A percentile compares a stretch with the other conserved stretches of the same genome.
Evolutionary conservation across 2,329 filamentous ascomycete genomes (phyloP).

Genomic region (Trichoderma endophyticum): DNA sequence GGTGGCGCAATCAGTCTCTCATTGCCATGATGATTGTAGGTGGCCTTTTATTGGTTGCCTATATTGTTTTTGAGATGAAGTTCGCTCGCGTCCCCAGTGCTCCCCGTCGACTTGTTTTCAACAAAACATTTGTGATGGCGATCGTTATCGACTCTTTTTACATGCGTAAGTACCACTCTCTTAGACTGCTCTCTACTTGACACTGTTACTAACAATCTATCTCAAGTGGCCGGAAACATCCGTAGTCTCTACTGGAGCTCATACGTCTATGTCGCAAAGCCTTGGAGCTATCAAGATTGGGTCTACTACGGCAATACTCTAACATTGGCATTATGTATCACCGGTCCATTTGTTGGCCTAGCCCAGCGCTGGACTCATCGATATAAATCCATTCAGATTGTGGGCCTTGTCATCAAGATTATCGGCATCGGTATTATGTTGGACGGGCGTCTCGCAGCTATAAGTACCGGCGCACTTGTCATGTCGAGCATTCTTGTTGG

Average conservation of each 20-base stretch:
- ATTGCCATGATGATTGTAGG: slow-evolving; percentile 43
- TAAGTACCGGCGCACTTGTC: slow-evolving; percentile 35
- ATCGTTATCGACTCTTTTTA: slow-evolving; percentile 32
- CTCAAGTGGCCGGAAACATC: slow-evolving; percentile 30
- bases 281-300: slow-evolving; percentile 35
- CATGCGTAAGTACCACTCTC: slow-evolving; percentile 17
- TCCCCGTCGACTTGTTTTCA: slow-evolving; percentile 28
- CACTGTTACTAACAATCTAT: background rate
- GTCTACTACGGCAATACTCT: slow-evolving; percentile 36
- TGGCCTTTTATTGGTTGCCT: slow-evolving; percentile 36
- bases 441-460: slow-evolving; percentile 27
- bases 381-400: slow-evolving; percentile 38
- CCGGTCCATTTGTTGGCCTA: slow-evolving; percentile 33
- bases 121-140: slow-evolving; percentile 32
- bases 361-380: slow-evolving; percentile 36
- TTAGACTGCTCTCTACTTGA: background rate
- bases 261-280: slow-evolving; percentile 35
- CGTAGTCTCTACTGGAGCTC: slow-evolving; percentile 32
- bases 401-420: slow-evolving; percentile 35
- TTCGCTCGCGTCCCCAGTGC: slow-evolving; percentile 27
- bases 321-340: slow-evolving; percentile 35
- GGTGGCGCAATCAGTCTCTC: slow-evolving; percentile 42
- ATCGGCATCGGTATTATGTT: slow-evolving; percentile 38
- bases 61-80: slow-evolving; percentile 47
- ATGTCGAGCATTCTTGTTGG: slow-evolving; percentile 1